Evolutionary conservation across 73 alveolate genomes (phyloP).

Genomic region (Tetrahymena thermophila): DNA sequence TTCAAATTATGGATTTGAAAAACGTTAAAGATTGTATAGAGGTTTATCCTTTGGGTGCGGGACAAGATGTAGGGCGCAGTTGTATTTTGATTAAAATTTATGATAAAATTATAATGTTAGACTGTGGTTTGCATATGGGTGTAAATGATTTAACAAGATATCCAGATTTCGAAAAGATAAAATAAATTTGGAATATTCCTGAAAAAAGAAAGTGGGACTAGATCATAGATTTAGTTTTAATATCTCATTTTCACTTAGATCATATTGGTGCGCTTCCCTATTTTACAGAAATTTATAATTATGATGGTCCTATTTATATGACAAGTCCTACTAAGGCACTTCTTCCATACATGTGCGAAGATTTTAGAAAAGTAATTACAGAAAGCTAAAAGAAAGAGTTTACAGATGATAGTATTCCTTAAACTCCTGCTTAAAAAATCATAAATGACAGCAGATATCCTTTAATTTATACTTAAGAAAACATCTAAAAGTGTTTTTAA

Average conservation of each 20-base stretch:
- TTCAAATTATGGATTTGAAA: not conserved
- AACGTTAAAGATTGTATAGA: conserved; percentile 35
- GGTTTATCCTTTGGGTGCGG: conserved; percentile 95
- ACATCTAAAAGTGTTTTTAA: conserved; percentile 46
- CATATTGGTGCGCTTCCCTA: conserved; percentile 98
- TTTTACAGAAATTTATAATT: conserved; percentile 83
- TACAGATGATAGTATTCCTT: not conserved
- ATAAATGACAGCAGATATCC: conserved; percentile 41
- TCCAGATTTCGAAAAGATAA: conserved; percentile 75
- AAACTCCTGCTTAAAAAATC: not conserved
- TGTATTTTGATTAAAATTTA: conserved; percentile 82
- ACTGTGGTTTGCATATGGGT: conserved; percentile 96
- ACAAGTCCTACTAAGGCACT: conserved; percentile 96
- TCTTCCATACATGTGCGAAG: conserved; percentile 95
- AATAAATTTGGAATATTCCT: conserved; percentile 25
- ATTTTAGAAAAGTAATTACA: conserved; percentile 72
- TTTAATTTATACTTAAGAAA: conserved; percentile 48
- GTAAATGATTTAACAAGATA: conserved; percentile 73
- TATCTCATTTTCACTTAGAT: conserved; percentile 97
- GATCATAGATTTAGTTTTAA: conserved; percentile 70
- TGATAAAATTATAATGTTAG: conserved; percentile 85
- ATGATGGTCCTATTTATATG: conserved; percentile 88
- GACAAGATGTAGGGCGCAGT: conserved; percentile 96
- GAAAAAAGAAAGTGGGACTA: conserved; percentile 35
- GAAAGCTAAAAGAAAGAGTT: conserved; percentile 16